A percentile compares a stretch with the other conserved stretches of the same genome.
These are phyloP conservation scores for Rhexocercosporidium sp. DNA, from an alignment of 2,329 filamentous ascomycete species.

Conservation along the genomic window DNA sequence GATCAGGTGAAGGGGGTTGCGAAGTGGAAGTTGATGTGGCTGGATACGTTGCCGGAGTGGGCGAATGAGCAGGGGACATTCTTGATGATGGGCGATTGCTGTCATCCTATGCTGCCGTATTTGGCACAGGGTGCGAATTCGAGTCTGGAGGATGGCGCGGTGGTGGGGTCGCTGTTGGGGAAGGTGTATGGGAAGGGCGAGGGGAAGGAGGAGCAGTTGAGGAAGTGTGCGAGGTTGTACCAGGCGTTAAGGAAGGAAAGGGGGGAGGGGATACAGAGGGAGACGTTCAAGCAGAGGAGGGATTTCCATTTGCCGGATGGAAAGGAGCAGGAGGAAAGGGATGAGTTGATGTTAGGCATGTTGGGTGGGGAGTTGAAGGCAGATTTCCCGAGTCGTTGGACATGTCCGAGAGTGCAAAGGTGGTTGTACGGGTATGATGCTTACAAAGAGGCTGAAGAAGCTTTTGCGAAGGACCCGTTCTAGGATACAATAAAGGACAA, in stretches of 20 bases:
- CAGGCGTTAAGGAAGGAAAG: slow-evolving; percentile 54
- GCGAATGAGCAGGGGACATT: slow-evolving; percentile 34
- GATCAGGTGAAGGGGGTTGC: slow-evolving; percentile 61
- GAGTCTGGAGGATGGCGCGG: slow-evolving; percentile 70
- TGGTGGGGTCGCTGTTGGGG: slow-evolving; percentile 63
- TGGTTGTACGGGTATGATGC: slow-evolving; percentile 72
- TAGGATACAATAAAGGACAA: background rate
- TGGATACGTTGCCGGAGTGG: slow-evolving; percentile 44
- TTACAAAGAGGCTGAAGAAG: slow-evolving; percentile 56
- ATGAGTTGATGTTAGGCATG: slow-evolving; percentile 60
- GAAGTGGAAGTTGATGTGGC: slow-evolving; percentile 72
- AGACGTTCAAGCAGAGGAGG: slow-evolving; percentile 63
- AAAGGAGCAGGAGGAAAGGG: slow-evolving; percentile 61
- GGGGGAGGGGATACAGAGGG: slow-evolving; percentile 60
- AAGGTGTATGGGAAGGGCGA: slow-evolving; percentile 51
- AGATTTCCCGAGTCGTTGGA: slow-evolving; percentile 68
- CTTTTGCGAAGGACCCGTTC: slow-evolving; percentile 31
- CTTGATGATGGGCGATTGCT: slow-evolving; percentile 58
- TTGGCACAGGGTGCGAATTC: slow-evolving; percentile 71
- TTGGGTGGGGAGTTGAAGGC: slow-evolving; percentile 56
- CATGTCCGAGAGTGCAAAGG: slow-evolving; percentile 64
- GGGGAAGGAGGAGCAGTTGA: slow-evolving; percentile 49
- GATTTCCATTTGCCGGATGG: slow-evolving; percentile 60
- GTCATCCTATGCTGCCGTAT: slow-evolving; percentile 68
- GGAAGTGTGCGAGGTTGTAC: slow-evolving; percentile 51